These are phyloP conservation scores for Holtermanniella nyarrowii DNA, from an alignment of 768 basidiomycete species.

Conservation along the genomic window DNA sequence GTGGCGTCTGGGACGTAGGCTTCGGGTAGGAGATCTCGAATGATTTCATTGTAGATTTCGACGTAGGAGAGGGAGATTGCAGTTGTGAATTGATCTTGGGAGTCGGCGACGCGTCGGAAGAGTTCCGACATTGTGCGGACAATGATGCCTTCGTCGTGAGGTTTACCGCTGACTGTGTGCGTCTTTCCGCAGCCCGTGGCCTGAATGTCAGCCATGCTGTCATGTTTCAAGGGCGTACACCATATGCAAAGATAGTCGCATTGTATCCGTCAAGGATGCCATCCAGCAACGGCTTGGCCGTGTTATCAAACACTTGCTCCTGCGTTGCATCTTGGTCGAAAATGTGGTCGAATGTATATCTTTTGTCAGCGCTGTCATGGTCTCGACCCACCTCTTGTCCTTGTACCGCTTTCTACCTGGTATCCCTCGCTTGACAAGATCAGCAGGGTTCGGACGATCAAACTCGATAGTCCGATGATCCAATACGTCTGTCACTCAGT, in stretches of 20 bases:
- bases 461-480: constrained; percentile 94
- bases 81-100: constrained; percentile 69
- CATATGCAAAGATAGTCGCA: constrained; percentile 96
- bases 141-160: constrained; percentile 79
- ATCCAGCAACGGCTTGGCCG: constrained; percentile 64
- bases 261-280: constrained; percentile 90
- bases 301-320: constrained; percentile 75
- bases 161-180: constrained; percentile 92
- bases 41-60: constrained; percentile 98
- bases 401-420: constrained; percentile 75
- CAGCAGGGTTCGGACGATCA: constrained; percentile 81
- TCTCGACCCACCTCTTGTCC: constrained; percentile 54
- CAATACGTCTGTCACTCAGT: constrained; percentile 68
- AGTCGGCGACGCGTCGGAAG: constrained; percentile 82
- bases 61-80: constrained; percentile 90
- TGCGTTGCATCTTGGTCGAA: constrained; percentile 73
- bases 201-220: constrained; percentile 44
- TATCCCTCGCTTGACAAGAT: constrained; percentile 14
- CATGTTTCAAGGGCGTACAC: constrained; percentile 50
- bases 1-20: constrained; percentile 51
- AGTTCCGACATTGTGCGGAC: constrained; percentile 96
- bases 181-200: constrained; percentile 99
- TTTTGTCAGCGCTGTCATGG: constrained; percentile 1
- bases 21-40: constrained; percentile 84
- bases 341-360: constrained; percentile 90